Percentiles rank a stretch among this genome's conserved stretches.
These are phyloP conservation scores for Moesziomyces sp. DNA, from an alignment of 1,284 basidiomycete species.

Conservation along the genomic window DNA sequence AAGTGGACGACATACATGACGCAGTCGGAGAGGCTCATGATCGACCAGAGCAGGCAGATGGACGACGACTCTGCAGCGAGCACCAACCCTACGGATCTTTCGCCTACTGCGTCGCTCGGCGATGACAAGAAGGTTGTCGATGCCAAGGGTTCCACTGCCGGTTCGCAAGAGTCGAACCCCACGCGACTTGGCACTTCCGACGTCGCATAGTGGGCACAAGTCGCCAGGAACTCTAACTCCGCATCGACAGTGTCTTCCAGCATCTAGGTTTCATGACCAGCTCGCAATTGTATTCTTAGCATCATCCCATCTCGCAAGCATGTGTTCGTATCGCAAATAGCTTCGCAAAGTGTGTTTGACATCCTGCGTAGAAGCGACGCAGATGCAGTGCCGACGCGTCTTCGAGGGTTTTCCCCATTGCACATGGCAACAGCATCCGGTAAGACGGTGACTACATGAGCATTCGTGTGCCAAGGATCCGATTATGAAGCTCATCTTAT, in stretches of 20 bases:
- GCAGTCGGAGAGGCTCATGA: constrained; percentile 28
- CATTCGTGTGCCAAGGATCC: too few species aligned
- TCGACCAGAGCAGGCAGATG: constrained; percentile 37
- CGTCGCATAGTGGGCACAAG: constrained; percentile 15
- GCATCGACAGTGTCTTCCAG: not conserved
- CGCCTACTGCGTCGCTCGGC: constrained; percentile 17
- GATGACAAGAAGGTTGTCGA: constrained; percentile 32
- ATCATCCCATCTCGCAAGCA: not conserved
- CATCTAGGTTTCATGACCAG: not conserved
- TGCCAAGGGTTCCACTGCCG: constrained; percentile 3
- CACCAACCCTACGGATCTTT: constrained; percentile 28
- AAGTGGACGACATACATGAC: constrained; percentile 55
- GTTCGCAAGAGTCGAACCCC: constrained; percentile 19
- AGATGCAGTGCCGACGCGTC: too few species aligned
- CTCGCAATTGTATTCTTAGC: not conserved
- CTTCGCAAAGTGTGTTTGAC: too few species aligned
- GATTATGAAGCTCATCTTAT: too few species aligned
- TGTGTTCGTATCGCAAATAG: not conserved
- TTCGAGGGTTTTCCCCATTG: too few species aligned
- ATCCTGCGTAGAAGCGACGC: too few species aligned
- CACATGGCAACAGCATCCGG: too few species aligned
- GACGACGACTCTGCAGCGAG: constrained; percentile 21
- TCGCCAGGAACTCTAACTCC: not conserved
- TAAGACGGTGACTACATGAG: too few species aligned
- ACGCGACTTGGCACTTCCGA: constrained; percentile 35